Conservation (phyloP, 306 rosid genomes). For the Trichosanthes cucumerina region DNA sequence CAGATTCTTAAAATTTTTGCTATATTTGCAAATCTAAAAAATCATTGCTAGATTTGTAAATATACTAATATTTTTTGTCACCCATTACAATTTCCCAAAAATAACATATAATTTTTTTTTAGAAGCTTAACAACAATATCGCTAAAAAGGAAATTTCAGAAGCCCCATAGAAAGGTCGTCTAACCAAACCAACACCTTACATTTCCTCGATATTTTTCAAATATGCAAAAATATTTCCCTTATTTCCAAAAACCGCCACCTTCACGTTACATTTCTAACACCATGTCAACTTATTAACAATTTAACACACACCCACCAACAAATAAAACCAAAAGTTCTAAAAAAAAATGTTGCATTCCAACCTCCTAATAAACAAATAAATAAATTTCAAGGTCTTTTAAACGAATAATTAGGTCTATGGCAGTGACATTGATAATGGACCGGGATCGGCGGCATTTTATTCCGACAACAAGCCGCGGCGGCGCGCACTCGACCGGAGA, state of each 20-base stretch:
- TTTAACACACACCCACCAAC: background rate
- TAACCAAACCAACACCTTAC: too few relatives aligned
- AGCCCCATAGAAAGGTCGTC: too few relatives aligned
- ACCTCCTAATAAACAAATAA: background rate
- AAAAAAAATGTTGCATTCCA: too few relatives aligned
- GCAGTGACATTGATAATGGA: background rate
- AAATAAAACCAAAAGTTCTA: background rate
- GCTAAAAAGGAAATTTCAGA: too few relatives aligned
- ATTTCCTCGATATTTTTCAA: too few relatives aligned
- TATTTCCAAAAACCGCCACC: background rate
- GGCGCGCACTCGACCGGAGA: slow-evolving; percentile 27
- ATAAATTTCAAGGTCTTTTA: background rate
- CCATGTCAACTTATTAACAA: background rate
- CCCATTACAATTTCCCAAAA: too few relatives aligned
- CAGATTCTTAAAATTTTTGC: too few relatives aligned
- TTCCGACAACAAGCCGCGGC: slow-evolving; percentile 10
- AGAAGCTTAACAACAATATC: too few relatives aligned
- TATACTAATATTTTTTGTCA: too few relatives aligned
- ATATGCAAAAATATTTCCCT: background rate
- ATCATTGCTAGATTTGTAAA: too few relatives aligned
- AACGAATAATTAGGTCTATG: background rate
- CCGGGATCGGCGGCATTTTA: background rate
- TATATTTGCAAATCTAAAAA: too few relatives aligned
- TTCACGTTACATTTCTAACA: background rate
- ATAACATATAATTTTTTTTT: too few relatives aligned